Evolutionary conservation across 768 basidiomycete species (phyloP).

Genomic region (Jaapia argillacea): DNA sequence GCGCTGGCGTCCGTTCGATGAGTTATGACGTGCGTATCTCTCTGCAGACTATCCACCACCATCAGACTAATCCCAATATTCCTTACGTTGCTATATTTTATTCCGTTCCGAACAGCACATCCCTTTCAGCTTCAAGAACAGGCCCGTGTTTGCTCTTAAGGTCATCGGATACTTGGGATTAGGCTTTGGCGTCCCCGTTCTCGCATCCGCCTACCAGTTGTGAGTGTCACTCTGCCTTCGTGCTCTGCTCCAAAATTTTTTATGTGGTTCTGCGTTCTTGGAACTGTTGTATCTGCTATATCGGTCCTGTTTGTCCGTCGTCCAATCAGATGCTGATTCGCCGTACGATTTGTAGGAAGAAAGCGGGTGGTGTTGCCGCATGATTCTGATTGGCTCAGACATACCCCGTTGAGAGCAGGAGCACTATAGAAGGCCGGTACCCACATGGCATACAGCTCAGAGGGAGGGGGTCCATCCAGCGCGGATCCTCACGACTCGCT

Average conservation of each 20-base stretch:
- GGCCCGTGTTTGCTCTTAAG: slow-evolving; percentile 30
- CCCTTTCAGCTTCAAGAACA: slow-evolving; percentile 22
- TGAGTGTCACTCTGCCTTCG: no score
- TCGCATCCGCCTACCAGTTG: slow-evolving; percentile 55
- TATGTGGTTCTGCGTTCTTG: no score
- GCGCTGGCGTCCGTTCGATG: not conserved
- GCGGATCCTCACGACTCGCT: no score
- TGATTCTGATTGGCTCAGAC: no score
- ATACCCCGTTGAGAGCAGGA: no score
- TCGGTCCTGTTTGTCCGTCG: no score
- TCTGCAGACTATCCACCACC: not conserved
- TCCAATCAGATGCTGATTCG: slow-evolving; percentile 16
- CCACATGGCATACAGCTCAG: no score
- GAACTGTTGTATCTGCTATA: no score
- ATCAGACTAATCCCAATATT: not conserved
- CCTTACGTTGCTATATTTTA: no score
- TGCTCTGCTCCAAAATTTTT: not conserved
- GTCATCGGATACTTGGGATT: slow-evolving; percentile 32
- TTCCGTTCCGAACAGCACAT: slow-evolving; percentile 19
- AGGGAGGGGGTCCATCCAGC: no score
- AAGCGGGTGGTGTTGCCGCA: slow-evolving; percentile 1
- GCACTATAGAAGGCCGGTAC: no score
- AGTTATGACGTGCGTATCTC: not conserved
- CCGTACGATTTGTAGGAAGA: not conserved
- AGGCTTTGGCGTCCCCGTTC: slow-evolving; percentile 62